Evolutionary conservation across 345 rosid species (phyloP).

Genomic region (Brassica rapa): DNA sequence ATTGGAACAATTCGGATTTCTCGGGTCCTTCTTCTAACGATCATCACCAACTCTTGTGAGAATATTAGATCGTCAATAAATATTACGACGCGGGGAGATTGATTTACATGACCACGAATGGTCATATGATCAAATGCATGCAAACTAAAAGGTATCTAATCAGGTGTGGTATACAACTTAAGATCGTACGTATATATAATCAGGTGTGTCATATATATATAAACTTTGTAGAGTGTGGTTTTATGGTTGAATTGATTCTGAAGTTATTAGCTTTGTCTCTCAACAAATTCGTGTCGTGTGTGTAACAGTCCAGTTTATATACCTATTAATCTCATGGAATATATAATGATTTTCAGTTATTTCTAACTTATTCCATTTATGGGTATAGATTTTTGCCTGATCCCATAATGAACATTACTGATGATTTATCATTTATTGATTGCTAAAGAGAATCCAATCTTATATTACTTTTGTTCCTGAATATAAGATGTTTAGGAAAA

Average conservation of each 20-base stretch:
- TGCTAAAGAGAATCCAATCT: neutral
- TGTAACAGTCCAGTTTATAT: slow-evolving; percentile 24
- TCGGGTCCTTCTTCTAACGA: slow-evolving; percentile 35
- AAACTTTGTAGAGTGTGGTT: slow-evolving; percentile 26
- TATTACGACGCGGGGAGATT: slow-evolving; percentile 18
- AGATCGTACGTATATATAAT: neutral
- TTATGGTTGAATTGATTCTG: slow-evolving; percentile 21
- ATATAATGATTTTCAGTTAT: neutral
- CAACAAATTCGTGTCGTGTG: neutral
- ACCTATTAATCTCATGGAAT: neutral
- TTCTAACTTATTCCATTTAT: neutral
- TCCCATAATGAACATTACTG: slow-evolving; percentile 1
- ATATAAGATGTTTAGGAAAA: too few species aligned
- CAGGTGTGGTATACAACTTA: slow-evolving; percentile 10
- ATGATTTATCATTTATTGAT: neutral
- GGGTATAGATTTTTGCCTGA: neutral
- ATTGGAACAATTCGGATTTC: slow-evolving; percentile 36
- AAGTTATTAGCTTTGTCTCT: slow-evolving; percentile 13
- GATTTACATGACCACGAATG: slow-evolving; percentile 12
- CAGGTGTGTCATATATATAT: slow-evolving; percentile 11
- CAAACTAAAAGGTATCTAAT: slow-evolving; percentile 22
- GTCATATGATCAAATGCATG: slow-evolving; percentile 29
- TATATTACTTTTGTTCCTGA: too few species aligned
- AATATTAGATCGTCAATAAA: slow-evolving; percentile 4
- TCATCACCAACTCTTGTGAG: slow-evolving; percentile 37